Base-by-base conservation (phyloP, 345 rosid genomes). In the Moricandia moricandioides region DNA sequence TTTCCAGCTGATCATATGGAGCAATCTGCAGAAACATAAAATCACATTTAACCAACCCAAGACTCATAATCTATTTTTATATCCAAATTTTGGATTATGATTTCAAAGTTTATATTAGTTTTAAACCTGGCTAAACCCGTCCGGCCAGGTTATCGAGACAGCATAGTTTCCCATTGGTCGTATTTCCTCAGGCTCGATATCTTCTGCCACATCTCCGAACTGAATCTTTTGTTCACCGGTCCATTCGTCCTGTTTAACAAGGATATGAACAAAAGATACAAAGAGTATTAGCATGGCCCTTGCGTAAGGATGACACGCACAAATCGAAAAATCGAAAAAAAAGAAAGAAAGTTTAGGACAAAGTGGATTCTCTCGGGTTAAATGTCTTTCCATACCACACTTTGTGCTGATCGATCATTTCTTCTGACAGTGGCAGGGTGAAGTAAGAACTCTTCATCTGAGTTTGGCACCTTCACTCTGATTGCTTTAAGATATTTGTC, bases 151-250 rank as follows among this genome's bases (percentile, higher is more conserved):
- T 75, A 91, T 91, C 12, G 95, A 86, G 71, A 88, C 97, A 0
- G 98, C 97, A n/a, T 91, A 94, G 82, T 91, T 94, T 78, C 98
- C 98, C 97, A 94, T 86, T 1, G 97, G 96, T 40, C 87, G 84
- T 67, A 91, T 94, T 37, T 94, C 98, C 66, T 86, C 90, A 14
- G 98, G 98, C 79, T 91, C 93, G 6, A 88, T 87, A 76, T 89
- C 93, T 78, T 91, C 96, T 4, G 93, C 89, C 81, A 91, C 75
- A 80, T 88, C 95, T 0, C 83, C 73, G 56, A 82, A 88, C 54
- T 87, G 91, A 79, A 94, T 76, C 64, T 89, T 91, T 78, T 91
- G 98, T 79, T 87, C 97, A 17, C 96, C 97, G 0, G 91, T 89
- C 98, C 97, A 90, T 77, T 91, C 97, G 34, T 94, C 98, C 97